phyloP scores from a whole-genome alignment of 148 eudicot species.

The Rhododendron kiyosumense region DNA sequence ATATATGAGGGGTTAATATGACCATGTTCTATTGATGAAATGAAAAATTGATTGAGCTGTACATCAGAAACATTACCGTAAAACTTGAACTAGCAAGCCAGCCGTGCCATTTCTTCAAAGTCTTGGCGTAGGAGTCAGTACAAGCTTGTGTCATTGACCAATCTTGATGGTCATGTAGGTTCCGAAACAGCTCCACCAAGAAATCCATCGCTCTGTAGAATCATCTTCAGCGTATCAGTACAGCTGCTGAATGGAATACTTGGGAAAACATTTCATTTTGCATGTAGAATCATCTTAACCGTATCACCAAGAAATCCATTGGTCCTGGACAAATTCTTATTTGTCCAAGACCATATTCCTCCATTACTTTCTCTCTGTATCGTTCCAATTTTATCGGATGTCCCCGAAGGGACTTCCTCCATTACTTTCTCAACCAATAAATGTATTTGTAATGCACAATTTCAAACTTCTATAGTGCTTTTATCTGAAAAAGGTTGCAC shows the following conservation, averaged over 20 bases:
- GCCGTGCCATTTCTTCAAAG: constrained; percentile 93
- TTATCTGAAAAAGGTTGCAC: background rate
- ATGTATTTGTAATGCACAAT: background rate
- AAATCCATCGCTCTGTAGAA: constrained; percentile 84
- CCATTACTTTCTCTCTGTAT: too few species aligned
- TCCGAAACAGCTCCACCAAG: constrained; percentile 70
- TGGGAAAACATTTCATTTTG: background rate
- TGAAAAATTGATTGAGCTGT: background rate
- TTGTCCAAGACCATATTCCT: background rate
- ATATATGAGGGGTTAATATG: background rate
- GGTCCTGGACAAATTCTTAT: background rate
- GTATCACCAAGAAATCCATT: background rate
- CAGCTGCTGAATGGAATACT: background rate
- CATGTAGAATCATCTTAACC: background rate
- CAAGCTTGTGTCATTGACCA: constrained; percentile 83
- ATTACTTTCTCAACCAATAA: background rate
- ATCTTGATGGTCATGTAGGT: constrained; percentile 62
- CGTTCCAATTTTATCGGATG: too few species aligned
- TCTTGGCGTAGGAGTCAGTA: constrained; percentile 74
- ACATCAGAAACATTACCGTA: constrained; percentile 39
- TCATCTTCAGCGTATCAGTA: background rate
- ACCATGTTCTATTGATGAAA: background rate
- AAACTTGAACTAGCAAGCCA: constrained; percentile 95
- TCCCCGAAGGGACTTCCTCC: background rate
- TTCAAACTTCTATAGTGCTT: background rate